These are phyloP conservation scores for Leccinum laetum DNA, from an alignment of 1,284 basidiomycete species.

Conservation along the genomic window DNA sequence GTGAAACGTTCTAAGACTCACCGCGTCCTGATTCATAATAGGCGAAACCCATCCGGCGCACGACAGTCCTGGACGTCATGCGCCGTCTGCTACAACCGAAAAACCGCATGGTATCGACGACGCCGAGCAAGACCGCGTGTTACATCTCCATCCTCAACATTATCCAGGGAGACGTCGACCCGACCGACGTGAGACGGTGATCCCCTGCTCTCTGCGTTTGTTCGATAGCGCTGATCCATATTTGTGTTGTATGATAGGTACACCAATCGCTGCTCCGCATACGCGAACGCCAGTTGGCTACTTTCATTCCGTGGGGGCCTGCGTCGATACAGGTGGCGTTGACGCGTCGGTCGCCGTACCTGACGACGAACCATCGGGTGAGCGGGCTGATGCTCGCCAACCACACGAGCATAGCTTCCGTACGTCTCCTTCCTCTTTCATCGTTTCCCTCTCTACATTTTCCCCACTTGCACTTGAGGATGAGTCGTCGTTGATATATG, in stretches of 20 bases:
- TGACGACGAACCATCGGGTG: slow-evolving; percentile 88
- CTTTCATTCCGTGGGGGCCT: slow-evolving; percentile 99
- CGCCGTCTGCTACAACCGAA: slow-evolving; percentile 96
- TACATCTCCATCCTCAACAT: slow-evolving; percentile 99
- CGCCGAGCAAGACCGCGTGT: slow-evolving; percentile 87
- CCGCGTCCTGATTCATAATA: slow-evolving; percentile 30
- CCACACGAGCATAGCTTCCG: slow-evolving; percentile 96
- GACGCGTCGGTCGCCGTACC: slow-evolving; percentile 89
- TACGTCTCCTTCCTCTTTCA: slow-evolving; percentile 37
- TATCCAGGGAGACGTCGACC: slow-evolving; percentile 98
- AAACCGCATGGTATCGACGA: slow-evolving; percentile 98
- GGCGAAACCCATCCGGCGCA: slow-evolving; percentile 89
- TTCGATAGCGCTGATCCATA: slow-evolving; percentile 8
- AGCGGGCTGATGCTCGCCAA: slow-evolving; percentile 99
- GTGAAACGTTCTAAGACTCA: too few relatives aligned
- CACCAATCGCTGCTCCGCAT: slow-evolving; percentile 98
- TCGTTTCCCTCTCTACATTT: not conserved
- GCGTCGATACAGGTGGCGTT: slow-evolving; percentile 98
- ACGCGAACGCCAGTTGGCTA: slow-evolving; percentile 94
- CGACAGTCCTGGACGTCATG: slow-evolving; percentile 99
- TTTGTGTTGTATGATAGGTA: slow-evolving; percentile 42
- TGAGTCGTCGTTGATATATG: not conserved
- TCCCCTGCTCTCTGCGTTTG: not conserved
- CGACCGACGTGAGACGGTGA: slow-evolving; percentile 77
- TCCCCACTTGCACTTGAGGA: not conserved